Percentiles rank a stretch among this genome's conserved stretches.
Evolutionary conservation across 768 basidiomycete genomes (phyloP).

Genomic region (Lanmaoa rubissima): DNA sequence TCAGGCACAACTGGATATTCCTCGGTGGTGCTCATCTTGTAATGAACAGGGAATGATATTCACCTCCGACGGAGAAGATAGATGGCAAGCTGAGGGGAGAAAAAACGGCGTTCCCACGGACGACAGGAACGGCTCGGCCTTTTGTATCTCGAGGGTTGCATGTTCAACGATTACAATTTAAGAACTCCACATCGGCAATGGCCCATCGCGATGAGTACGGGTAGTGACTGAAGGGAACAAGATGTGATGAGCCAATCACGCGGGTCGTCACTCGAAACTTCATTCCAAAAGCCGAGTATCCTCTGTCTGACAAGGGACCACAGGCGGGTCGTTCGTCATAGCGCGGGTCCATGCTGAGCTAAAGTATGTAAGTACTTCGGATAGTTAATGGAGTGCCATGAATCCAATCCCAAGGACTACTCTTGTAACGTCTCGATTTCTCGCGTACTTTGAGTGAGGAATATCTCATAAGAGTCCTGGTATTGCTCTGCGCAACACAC

Average conservation of each 20-base stretch:
- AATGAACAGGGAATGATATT: not conserved
- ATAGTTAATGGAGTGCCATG: not conserved
- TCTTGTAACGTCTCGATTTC: conserved; percentile 71
- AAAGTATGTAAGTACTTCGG: not conserved
- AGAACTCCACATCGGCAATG: not conserved
- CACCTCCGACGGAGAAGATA: not conserved
- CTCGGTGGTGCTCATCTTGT: conserved; percentile 3
- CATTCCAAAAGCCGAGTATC: not conserved
- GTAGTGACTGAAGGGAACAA: not conserved
- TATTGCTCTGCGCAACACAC: conserved; percentile 43
- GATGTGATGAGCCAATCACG: not conserved
- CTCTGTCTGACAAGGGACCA: not conserved
- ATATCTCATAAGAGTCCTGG: conserved; percentile 57
- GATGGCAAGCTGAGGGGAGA: not conserved
- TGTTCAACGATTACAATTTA: not conserved
- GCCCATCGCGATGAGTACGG: not conserved
- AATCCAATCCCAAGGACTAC: conserved; percentile 24
- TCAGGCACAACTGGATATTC: conserved; percentile 12
- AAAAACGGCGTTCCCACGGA: conserved; percentile 18
- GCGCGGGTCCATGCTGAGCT: not conserved
- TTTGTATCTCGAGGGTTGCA: conserved; percentile 13
- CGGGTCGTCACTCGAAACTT: not conserved
- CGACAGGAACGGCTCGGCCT: not conserved
- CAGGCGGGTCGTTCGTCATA: not conserved
- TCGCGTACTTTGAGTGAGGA: conserved; percentile 51